Evolutionary conservation across 2,329 filamentous ascomycete species (phyloP), one percentile per base, ranked within the genome.

Genomic region (Alternaria sp.): DNA sequence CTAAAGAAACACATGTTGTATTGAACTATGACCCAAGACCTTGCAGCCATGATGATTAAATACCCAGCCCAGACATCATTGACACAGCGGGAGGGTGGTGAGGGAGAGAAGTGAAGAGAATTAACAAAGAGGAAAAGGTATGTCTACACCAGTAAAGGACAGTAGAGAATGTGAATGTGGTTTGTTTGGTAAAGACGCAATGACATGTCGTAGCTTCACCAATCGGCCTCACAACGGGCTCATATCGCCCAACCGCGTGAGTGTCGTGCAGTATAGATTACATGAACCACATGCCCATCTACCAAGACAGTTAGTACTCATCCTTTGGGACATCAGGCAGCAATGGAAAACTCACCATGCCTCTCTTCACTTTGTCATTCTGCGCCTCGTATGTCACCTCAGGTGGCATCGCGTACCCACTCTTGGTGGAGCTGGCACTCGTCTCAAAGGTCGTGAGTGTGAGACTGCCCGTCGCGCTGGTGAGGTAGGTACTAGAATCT

Each of bases 261-360:
- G 15, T 52, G 19, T 19, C 36, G 36, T 40, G 36, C 36, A 17
- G 36, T 17, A 17, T 11, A n/a, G 19, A 25, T 59, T 30, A 67
- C 55, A 67, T 28, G 17, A 65, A 67, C 65, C 65, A 67, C 59
- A 60, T 50, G 11, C 47, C 56, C 62, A 67, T 62, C 65, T 67
- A 26, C 17, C 30, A n/a, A 54, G 25, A 12, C 4, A 17, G 32
- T 65, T 56, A 65, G 62, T 40, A 25, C n/a, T 17, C 13, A 43
- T 25, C 11, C 36, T 5, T 50, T 25, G 49, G 12, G n/a, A 13
- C 19, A 23, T 21, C 19, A 36, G 8, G 15, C 5, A 25, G 23
- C 10, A 54, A 2, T 1, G 7, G 30, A 6, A 7, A 19, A 49
- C 65, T 54, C 19, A 66, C 65, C 54, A 59, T 43, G 19, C 46